Evolutionary conservation across 306 rosid species (phyloP), one percentile per base, ranked within the genome.

Genomic region (Begonia peltatifolia): DNA sequence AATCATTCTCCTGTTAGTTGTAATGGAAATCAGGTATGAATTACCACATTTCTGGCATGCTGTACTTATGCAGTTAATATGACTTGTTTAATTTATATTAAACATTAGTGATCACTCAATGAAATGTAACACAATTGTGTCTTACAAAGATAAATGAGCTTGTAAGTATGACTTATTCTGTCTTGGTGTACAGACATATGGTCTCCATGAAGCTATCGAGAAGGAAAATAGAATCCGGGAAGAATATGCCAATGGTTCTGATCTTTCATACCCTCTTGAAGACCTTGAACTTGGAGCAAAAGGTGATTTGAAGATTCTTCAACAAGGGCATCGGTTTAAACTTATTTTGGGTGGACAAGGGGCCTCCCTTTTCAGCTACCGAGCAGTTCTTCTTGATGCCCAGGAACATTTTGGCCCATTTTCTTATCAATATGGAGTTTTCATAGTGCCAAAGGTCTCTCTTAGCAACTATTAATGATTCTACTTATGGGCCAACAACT

Each of bases 381-480:
- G 73, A 68, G 75, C 94, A 17, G 66, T 85, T 60, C 71, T 89
- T 74, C 94, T 89, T 63, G 97, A 89, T 69, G 87, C 97, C 15
- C 78, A 48, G 64, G 76, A 79, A 54, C 84, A 68, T 46, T 73
- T 80, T 68, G 81, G 71, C 49, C 72, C 83, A 35, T 85, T 80
- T 66, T 56, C 53, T 17, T 89, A 89, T 58, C 85, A 80, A 55
- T 89, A 93, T 54, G 97, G 90, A 56, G 90, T 83, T 74, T 85
- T 89, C 80, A 76, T 89, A 60, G 97, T 89, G 69, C 97, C 97
- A 41, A 82, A 85, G 94, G 95, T 89, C 47, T 70, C 80, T 58
- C 55, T 22, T 62, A 36, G 50, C 55, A 47, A 30, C 38, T 30
- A 30, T 20, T 20, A 20, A 20, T 20, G 23, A 20, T 5, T 30